Base-by-base conservation (phyloP, 1,284 basidiomycete species). In the Veloboletus limbatus region DNA sequence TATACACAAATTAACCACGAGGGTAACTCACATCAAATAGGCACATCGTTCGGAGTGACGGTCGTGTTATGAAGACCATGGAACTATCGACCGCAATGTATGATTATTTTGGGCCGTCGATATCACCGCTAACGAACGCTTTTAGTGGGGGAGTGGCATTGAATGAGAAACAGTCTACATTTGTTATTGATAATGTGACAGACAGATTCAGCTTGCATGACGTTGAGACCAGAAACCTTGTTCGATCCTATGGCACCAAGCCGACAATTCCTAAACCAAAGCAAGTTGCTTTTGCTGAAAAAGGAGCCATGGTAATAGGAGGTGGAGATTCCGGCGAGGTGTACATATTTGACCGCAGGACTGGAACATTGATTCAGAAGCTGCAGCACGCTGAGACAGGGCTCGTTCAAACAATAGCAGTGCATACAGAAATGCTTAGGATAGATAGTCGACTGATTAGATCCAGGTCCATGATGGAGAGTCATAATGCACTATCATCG, bases 191-290 rank as follows among this genome's bases (percentile, higher is more conserved):
- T 8, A 40, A 40, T 8, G n/a, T 40, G 6, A 40, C 39, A 5
- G 21, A 40, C 24, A n/a, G 39, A 40, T 40, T 40, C 21, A 40
- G 28, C 27, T 8, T 40, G 14, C 39, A 40, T 17, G n/a, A 31
- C 5, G 24, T 11, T 9, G 10, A 31, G n/a, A 22, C 39, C 11
- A 21, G 39, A 3, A 22, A n/a, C 28, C 39, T 40, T 6, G 17
- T 40, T 13, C 17, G 3, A 31, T 40, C 39, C 27, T 40, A 17
- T 10, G 10, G 20, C n/a, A 40, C 20, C 7, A 40, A 31, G 20
- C 39, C 27, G 24, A 31, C 4, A 14, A 10, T 31, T 11, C 8
- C 21, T 0, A 40, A 40, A 24, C 20, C 39, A 9, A 40, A 40
- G 20, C 28, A 40, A 7, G 28, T 40, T 9, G 7, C 39, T 22